Conservation (phyloP, 805 yeast genomes). For the Lipomyces orientalis region DNA sequence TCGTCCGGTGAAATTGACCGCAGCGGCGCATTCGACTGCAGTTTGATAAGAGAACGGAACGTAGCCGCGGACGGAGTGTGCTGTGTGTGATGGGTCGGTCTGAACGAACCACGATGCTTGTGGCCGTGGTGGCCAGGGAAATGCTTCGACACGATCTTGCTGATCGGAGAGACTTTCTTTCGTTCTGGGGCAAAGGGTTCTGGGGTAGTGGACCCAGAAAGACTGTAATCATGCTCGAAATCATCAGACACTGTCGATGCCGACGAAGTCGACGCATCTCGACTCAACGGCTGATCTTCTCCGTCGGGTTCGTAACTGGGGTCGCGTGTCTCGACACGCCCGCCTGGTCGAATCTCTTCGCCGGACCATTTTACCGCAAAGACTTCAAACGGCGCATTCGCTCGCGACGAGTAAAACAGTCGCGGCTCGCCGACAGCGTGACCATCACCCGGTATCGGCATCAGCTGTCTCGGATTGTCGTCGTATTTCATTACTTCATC, state of each 20-base stretch:
- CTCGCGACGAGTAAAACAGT: conserved; percentile 22
- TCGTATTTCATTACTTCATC: neutral
- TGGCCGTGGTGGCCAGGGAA: conserved; percentile 12
- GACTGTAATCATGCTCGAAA: neutral
- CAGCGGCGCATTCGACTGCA: conserved; percentile 23
- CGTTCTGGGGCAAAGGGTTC: neutral
- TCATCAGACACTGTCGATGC: neutral
- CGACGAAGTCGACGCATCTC: neutral
- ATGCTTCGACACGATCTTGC: conserved; percentile 16
- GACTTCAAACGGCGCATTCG: conserved; percentile 32
- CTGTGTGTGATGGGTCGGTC: neutral
- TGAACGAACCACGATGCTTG: neutral
- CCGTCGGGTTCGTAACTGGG: neutral
- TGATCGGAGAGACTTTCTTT: neutral
- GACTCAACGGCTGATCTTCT: neutral
- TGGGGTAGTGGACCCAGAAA: neutral
- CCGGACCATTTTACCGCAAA: conserved; percentile 29
- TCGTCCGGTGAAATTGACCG: conserved; percentile 24
- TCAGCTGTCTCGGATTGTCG: neutral
- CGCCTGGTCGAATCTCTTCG: neutral
- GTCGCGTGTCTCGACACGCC: neutral
- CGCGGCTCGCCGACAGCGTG: conserved; percentile 24
- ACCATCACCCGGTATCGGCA: neutral
- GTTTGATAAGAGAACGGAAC: conserved; percentile 12
- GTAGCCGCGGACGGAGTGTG: conserved; percentile 19